Conservation (phyloP, 176 grass and related monocot genomes). For the Cocos nucifera region DNA sequence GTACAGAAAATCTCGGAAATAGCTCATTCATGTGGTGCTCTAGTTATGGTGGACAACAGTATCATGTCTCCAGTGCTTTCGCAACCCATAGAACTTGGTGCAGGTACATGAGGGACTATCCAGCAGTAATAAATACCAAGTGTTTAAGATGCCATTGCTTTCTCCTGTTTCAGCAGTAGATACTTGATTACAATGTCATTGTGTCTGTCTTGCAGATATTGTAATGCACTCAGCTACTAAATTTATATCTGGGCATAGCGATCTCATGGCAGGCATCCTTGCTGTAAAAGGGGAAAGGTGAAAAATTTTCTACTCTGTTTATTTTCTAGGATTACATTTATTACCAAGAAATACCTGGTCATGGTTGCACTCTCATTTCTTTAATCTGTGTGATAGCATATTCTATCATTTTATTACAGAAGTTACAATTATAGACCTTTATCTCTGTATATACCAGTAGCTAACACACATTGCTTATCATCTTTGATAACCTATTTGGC, state of each 20-base stretch:
- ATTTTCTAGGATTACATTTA: not conserved
- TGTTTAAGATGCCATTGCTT: no score
- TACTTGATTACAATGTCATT: no score
- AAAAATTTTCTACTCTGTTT: not conserved
- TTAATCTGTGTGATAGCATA: no score
- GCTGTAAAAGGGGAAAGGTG: conserved; percentile 90
- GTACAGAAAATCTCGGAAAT: conserved; percentile 90
- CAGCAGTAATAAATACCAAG: not conserved
- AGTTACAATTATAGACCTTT: no score
- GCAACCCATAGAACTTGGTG: conserved; percentile 75
- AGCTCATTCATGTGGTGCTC: conserved; percentile 61
- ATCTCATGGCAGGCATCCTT: conserved; percentile 98
- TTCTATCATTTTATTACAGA: no score
- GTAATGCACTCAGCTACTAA: conserved; percentile 99
- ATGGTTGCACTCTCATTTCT: no score
- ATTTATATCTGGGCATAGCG: conserved; percentile 94
- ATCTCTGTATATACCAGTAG: no score
- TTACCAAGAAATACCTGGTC: no score
- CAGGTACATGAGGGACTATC: conserved; percentile 31
- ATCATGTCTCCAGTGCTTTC: conserved; percentile 97
- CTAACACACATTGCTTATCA: no score
- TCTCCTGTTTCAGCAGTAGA: no score
- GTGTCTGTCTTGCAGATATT: conserved; percentile 48
- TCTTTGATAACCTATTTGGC: no score
- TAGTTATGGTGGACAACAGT: conserved; percentile 95